Base-by-base conservation (phyloP, 1,139 yeast genomes). In the Geotrichum carabidarum region DNA sequence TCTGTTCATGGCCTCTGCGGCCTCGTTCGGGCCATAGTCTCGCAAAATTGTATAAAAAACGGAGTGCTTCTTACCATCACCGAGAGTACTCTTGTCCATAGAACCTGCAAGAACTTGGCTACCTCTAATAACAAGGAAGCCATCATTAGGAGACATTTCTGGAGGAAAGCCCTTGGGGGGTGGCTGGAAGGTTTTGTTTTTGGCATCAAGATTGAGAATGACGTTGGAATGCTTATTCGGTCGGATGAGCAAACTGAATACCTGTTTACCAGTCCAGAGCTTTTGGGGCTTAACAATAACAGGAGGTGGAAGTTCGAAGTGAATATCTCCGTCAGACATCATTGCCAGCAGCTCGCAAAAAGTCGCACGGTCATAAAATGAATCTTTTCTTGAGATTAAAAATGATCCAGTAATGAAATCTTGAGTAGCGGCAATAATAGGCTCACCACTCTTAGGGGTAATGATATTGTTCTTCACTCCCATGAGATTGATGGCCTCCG, bases 351-450 rank as follows among this genome's bases (percentile, higher is more conserved):
- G 69, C 69, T 89, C 96, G 11, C 86, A 82, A 57, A 94, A 81
- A 2, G 89, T 76, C 1, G 94, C 95, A 60, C 96, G 79, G 68
- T 91, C 96, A 67, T 81, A 93, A 68, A 94, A 94, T 1, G 95
- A 80, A 68, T 94, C 99, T 70, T 93, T 94, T 65, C 86, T 91
- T 0, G 97, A 86, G 47, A 94, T 88, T 62, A 94, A 76, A 69
- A 85, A 94, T 0, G 97, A 88, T 14, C 98, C 99, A 4, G 98
- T 91, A 63, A 94, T 93, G 75, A 94, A 94, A 81, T 94, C 99
- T 75, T 94, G 99, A 1, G 99, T 94, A 8, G 99, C 99, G 1
- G 99, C 99, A 78, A 94, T 93, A 66, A 94, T 94, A 0, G 99
- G 99, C 66, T 94, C 99, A 65, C 99, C 99, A 35, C 96, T 88